Percentiles rank a stretch among this genome's conserved stretches.
phyloP scores from a whole-genome alignment of 2,329 filamentous ascomycete species.

The Aspergillus costaricaensis region DNA sequence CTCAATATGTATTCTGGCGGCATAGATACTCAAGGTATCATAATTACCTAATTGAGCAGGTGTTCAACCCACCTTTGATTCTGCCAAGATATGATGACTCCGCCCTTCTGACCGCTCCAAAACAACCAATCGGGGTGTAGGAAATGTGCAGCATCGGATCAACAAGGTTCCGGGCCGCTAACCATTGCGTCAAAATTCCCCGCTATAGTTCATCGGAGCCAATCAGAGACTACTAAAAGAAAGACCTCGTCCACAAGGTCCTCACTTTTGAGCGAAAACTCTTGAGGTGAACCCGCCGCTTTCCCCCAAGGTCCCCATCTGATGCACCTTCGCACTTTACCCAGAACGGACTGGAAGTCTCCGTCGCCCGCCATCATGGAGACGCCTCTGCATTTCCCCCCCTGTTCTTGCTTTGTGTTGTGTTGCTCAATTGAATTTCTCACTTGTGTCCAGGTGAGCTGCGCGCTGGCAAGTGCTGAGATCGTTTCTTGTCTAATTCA shows the following conservation, averaged over 20 bases:
- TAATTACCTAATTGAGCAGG: no score
- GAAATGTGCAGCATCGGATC: not conserved
- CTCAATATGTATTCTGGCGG: no score
- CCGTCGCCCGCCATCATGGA: constrained; percentile 17
- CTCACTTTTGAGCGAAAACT: constrained; percentile 24
- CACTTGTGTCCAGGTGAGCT: not conserved
- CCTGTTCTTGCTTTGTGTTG: constrained; percentile 1
- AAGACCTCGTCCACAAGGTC: constrained; percentile 34
- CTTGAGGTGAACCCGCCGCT: constrained; percentile 25
- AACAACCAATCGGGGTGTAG: not conserved
- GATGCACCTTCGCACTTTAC: constrained; percentile 14
- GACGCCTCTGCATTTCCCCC: not conserved
- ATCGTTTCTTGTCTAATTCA: not conserved
- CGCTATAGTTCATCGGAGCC: not conserved
- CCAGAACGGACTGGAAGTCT: constrained; percentile 9
- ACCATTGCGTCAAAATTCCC: not conserved
- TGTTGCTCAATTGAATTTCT: constrained; percentile 10
- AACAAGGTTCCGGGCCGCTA: not conserved
- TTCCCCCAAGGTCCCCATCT: constrained; percentile 38
- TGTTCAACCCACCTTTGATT: no score
- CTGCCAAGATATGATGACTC: not conserved
- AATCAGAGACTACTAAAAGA: constrained; percentile 12
- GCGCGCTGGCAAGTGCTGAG: not conserved
- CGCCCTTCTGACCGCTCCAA: not conserved
- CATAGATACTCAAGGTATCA: no score